Conservation (phyloP, 257 asterid genomes). For the Jacaranda mimosifolia region DNA sequence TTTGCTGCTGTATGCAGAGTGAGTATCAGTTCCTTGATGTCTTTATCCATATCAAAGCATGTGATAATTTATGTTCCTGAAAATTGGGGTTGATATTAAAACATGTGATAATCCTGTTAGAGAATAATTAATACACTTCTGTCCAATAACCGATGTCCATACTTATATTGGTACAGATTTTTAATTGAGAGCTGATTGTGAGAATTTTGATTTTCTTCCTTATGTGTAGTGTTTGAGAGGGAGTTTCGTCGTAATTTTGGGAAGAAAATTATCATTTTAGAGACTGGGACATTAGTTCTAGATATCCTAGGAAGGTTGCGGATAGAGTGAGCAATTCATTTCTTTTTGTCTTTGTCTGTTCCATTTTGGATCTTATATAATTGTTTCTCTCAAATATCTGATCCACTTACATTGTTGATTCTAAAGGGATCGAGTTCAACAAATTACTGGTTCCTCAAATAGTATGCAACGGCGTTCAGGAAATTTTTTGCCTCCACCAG, state of each 20-base stretch:
- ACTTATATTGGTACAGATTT: background rate
- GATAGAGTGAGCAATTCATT: background rate
- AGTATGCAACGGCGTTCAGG: conserved; percentile 82
- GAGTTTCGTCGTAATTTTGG: background rate
- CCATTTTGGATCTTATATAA: conserved; percentile 18
- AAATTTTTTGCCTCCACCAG: conserved; percentile 86
- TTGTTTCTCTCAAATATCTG: conserved; percentile 31
- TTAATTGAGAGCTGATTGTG: background rate
- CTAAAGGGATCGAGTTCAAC: conserved; percentile 84
- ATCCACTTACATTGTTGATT: conserved; percentile 53
- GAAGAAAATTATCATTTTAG: conserved; percentile 7
- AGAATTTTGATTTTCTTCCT: conserved; percentile 8
- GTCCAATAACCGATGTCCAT: background rate
- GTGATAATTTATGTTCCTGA: background rate
- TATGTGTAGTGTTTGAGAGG: background rate
- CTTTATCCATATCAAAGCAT: too few relatives aligned
- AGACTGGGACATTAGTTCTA: background rate
- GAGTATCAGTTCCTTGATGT: background rate
- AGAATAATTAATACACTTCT: conserved; percentile 10
- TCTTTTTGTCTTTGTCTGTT: conserved; percentile 26
- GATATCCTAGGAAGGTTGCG: conserved; percentile 11
- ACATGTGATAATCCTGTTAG: background rate
- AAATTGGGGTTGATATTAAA: conserved; percentile 7
- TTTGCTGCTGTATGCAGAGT: background rate
- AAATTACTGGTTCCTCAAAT: conserved; percentile 68